A percentile compares a stretch with the other conserved stretches of the same genome.
Conservation (phyloP, 2,329 filamentous ascomycete species). For the Pezizomycotina sp. region DNA sequence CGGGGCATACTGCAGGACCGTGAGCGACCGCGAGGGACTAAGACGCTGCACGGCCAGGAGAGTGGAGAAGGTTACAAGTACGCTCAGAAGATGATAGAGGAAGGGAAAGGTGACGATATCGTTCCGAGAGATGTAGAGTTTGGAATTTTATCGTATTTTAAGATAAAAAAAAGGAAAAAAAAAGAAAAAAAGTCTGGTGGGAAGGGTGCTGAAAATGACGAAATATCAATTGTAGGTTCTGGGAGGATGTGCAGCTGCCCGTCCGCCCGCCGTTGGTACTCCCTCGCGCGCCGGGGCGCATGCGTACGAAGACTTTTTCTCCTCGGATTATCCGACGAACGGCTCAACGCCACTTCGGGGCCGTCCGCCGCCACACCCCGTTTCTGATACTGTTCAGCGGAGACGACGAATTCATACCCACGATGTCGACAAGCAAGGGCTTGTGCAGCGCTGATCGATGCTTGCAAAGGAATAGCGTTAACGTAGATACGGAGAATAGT, state of each 20-base stretch:
- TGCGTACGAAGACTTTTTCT: constrained; percentile 76
- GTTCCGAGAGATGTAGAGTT: constrained; percentile 28
- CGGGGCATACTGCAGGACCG: constrained; percentile 25
- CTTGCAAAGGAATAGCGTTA: constrained; percentile 30
- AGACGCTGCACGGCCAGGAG: constrained; percentile 32
- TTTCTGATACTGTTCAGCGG: constrained; percentile 50
- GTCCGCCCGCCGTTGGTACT: constrained; percentile 40
- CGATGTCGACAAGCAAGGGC: constrained; percentile 39
- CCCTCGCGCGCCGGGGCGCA: constrained; percentile 39
- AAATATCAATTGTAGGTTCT: constrained; percentile 6
- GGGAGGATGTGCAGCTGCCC: constrained; percentile 4
- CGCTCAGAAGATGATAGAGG: constrained; percentile 40
- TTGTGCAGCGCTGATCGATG: constrained; percentile 36
- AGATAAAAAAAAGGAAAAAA: too few species aligned
- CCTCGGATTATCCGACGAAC: constrained; percentile 51
- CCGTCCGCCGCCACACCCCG: constrained; percentile 37
- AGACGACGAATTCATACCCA: constrained; percentile 48
- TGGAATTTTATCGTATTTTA: too few species aligned
- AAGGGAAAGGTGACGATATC: constrained; percentile 39
- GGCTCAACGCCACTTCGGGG: constrained; percentile 49
- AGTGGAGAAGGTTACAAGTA: constrained; percentile 34
- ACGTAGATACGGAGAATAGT: constrained; percentile 35
- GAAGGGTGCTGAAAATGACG: constrained; percentile 13
- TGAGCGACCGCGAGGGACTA: constrained; percentile 58
- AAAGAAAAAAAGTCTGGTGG: too few species aligned